phyloP scores from a whole-genome alignment of 2,329 filamentous ascomycete genomes.

The Colletotrichum viniferum region DNA sequence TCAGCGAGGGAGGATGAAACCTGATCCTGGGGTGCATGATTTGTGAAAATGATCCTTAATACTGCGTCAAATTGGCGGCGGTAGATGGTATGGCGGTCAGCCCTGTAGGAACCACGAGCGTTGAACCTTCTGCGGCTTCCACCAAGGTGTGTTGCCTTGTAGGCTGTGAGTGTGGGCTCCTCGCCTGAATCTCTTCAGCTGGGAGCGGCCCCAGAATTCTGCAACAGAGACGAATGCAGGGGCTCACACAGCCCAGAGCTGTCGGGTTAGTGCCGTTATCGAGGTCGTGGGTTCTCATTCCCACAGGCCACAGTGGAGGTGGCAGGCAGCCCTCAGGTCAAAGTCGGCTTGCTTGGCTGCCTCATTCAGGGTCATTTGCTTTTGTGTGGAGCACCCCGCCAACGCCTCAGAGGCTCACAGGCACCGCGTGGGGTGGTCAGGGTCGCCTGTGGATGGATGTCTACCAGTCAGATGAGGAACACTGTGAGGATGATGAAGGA shows the following conservation, averaged over 20 bases:
- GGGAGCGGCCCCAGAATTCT: slow-evolving; percentile 13
- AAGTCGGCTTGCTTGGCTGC: slow-evolving; percentile 11
- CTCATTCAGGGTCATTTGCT: slow-evolving; percentile 19
- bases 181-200: neutral
- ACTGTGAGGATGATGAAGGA: neutral
- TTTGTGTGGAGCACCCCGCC: slow-evolving; percentile 9
- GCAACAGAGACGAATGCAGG: slow-evolving; percentile 22
- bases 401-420: neutral
- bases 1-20: neutral
- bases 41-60: slow-evolving; percentile 10
- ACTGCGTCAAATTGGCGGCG: slow-evolving; percentile 9
- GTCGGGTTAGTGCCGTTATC: neutral
- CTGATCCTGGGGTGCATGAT: slow-evolving; percentile 3
- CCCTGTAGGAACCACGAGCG: neutral
- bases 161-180: neutral
- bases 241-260: slow-evolving; percentile 1
- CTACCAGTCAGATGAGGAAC: slow-evolving; percentile 1
- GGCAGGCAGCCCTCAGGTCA: neutral
- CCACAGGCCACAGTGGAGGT: neutral
- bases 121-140: neutral
- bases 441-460: neutral
- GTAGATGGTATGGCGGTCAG: slow-evolving; percentile 4
- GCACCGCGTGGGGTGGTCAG: neutral
- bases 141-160: neutral
- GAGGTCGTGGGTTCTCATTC: neutral